Conservation (phyloP, 331 rosid species). For the Malus hybrid region DNA sequence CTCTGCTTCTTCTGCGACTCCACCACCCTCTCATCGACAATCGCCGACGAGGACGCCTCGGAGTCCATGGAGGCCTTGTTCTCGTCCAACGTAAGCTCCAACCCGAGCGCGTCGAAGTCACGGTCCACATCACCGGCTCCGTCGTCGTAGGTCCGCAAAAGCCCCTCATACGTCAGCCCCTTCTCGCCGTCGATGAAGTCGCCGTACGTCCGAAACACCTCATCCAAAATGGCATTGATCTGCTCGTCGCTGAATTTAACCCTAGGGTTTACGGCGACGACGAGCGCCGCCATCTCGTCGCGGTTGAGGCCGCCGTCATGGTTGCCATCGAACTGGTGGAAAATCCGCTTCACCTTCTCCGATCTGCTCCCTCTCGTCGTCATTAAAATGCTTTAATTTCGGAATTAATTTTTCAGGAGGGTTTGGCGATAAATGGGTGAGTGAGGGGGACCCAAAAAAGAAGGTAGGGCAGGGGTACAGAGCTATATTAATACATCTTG, state of each 20-base stretch:
- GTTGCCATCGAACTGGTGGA: conserved; percentile 34
- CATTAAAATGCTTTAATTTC: conserved; percentile 9
- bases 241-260: conserved; percentile 49
- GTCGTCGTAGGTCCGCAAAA: conserved; percentile 44
- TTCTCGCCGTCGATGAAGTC: conserved; percentile 41
- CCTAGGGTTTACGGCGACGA: conserved; percentile 54
- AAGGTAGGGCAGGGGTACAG: not conserved
- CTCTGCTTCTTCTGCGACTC: conserved; percentile 54
- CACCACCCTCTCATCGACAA: conserved; percentile 26
- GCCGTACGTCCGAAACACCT: conserved; percentile 44
- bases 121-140: conserved; percentile 57
- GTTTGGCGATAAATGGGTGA: not conserved
- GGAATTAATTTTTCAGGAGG: not conserved
- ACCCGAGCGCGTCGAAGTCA: conserved; percentile 48
- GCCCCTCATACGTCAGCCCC: conserved; percentile 44
- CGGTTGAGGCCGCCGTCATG: conserved; percentile 42
- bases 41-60: conserved; percentile 39
- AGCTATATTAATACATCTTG: not conserved
- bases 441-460: not conserved
- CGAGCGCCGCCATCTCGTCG: conserved; percentile 46
- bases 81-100: conserved; percentile 31
- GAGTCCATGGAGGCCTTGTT: conserved; percentile 21
- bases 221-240: conserved; percentile 52
- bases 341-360: conserved; percentile 50
- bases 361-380: conserved; percentile 52